These are phyloP conservation scores for Hypoxylon fragiforme DNA, from an alignment of 495 filamentous ascomycete species.

Conservation along the genomic window DNA sequence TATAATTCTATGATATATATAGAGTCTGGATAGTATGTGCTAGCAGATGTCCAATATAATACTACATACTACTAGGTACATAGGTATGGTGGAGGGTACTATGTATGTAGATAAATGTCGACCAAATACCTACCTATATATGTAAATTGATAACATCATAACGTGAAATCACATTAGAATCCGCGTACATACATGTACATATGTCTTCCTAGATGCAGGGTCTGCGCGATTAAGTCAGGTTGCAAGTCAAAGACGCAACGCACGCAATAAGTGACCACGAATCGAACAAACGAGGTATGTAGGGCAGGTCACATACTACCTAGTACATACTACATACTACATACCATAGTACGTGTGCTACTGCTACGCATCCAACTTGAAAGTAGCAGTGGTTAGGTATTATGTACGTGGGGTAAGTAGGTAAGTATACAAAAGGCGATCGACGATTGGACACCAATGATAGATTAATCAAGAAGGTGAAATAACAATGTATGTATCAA, in stretches of 20 bases:
- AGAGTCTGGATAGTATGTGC: too few relatives aligned
- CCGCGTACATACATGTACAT: neutral
- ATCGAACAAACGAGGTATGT: neutral
- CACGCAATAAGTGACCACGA: neutral
- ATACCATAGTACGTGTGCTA: too few relatives aligned
- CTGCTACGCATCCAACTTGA: too few relatives aligned
- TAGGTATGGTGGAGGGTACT: neutral
- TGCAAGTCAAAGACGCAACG: neutral
- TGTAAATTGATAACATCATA: too few relatives aligned
- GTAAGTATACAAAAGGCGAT: neutral
- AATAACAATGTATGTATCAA: too few relatives aligned
- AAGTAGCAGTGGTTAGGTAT: too few relatives aligned
- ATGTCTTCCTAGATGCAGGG: neutral
- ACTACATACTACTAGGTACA: neutral
- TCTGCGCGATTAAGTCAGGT: slow-evolving; percentile 1
- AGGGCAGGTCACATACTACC: neutral
- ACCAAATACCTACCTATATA: neutral
- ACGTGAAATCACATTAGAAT: too few relatives aligned
- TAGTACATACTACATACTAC: too few relatives aligned
- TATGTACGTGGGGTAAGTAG: neutral
- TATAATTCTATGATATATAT: too few relatives aligned
- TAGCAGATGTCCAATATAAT: too few relatives aligned
- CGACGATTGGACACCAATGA: neutral
- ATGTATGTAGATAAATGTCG: neutral
- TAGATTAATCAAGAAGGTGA: too few relatives aligned